A percentile compares a stretch with the other conserved stretches of the same genome.
phyloP scores from a whole-genome alignment of 768 basidiomycete species.

The Tremella fuciformis region DNA sequence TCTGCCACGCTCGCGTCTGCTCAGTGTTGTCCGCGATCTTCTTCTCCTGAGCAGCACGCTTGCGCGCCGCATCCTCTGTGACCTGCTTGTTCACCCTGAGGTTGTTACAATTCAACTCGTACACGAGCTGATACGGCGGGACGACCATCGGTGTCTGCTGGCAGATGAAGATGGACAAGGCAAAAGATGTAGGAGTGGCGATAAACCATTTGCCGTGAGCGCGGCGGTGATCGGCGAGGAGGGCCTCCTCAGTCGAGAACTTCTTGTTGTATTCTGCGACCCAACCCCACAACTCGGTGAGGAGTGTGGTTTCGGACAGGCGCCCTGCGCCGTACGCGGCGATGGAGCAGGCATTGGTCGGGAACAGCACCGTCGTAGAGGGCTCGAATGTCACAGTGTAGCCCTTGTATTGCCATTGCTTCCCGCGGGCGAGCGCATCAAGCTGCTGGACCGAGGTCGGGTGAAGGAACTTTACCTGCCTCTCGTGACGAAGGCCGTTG shows the following conservation, averaged over 20 bases:
- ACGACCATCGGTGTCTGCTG: not conserved
- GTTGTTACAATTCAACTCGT: not conserved
- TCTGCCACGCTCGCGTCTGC: too few relatives aligned
- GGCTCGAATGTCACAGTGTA: not conserved
- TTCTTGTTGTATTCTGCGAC: not conserved
- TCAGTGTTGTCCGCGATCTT: too few relatives aligned
- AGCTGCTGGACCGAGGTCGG: not conserved
- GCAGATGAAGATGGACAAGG: conserved; percentile 3
- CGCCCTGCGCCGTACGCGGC: not conserved
- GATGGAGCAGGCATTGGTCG: not conserved
- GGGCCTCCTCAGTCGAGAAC: not conserved
- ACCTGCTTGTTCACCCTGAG: too few relatives aligned
- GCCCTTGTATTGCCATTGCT: not conserved
- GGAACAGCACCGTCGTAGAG: too few relatives aligned
- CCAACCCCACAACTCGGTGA: not conserved
- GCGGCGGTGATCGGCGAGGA: not conserved
- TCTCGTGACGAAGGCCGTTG: not conserved
- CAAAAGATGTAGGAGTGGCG: not conserved
- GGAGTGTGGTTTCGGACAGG: not conserved
- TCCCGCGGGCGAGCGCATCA: not conserved
- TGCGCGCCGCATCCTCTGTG: too few relatives aligned
- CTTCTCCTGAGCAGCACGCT: too few relatives aligned
- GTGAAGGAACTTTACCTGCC: not conserved
- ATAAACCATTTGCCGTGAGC: not conserved
- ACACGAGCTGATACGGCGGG: not conserved